Evolutionary conservation across 768 basidiomycete genomes (phyloP), one percentile per base, ranked within the genome.

Genomic region (Mycena crocata): DNA sequence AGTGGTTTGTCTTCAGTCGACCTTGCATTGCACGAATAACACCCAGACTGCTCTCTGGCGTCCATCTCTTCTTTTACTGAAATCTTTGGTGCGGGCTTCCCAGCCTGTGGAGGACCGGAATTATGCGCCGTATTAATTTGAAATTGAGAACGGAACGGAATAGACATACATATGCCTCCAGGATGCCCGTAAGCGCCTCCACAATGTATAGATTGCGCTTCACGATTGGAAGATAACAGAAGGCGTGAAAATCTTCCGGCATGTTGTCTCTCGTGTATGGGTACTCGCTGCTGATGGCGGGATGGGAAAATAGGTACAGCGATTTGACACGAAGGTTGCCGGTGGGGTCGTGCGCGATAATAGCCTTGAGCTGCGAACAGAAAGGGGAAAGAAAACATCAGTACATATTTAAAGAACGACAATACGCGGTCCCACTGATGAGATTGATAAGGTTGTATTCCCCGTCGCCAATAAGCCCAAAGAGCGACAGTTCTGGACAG

Each of bases 261-360:
- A 23, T 32, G 8, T 32, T 3, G n/a, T 23, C 15, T 0, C 15
- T 40, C n/a, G 23, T 42, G 54, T 24, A 56, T 1, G 0, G 4
- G 23, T 44, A 64, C 31, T 64, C 63, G 37, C 30, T 30, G 2
- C 51, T 49, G 31, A 57, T 26, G 0, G 30, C 39, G 4, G 63
- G 55, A 45, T 64, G 63, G 17, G 55, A 3, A 17, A 50, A 64
- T 1, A 57, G 30, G n/a, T 35, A 64, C 4, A 64, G 31, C 10
- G 55, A 44, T 26, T 51, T 64, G 31, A 64, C 40, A 17, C 39
- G 49, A 8, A 40, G 46, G 31, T 42, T 64, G 0, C 46, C 48
- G 12, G 46, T 57, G 23, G 63, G 63, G 23, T 64, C 63, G 32
- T 64, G 63, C 8, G 63, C 63, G 31, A 64, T 31, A 31, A 64